Base-by-base conservation (phyloP, 306 rosid species). In the Cucumis cinereus region DNA sequence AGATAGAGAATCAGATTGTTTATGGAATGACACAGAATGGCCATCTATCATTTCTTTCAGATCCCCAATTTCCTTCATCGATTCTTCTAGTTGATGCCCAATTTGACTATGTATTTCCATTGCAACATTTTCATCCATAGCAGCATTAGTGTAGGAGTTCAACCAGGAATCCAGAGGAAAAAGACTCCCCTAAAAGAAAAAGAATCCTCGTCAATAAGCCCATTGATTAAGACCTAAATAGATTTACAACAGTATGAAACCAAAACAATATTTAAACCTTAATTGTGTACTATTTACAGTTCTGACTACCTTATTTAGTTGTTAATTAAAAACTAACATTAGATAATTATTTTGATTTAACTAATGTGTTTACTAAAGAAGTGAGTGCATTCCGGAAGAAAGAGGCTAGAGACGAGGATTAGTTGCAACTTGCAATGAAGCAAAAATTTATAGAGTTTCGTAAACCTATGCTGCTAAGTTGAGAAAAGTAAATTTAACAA, bases 11-110 rank as follows among this genome's bases (percentile, higher is more conserved):
- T 76, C 81, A 58, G 84, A 83, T 80, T 83, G 84, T 81, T 92
- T 90, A 53, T 79, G 86, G 74, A 86, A 77, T 72, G 84, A 79
- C 76, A 83, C 81, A 8, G 88, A 86, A 87, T 89, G 96, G 22
- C 50, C 69, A 36, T 35, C 54, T 66, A 90, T 77, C 75, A 83
- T 84, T 82, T 88, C 91, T 85, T 85, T 78, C 79, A 92, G 84
- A 84, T 77, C 79, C 61, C 79, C 80, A 22, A 90, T 68, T 84
- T 82, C 89, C 52, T 58, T 63, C 83, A 80, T 53, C 67, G 88
- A 85, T 69, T 89, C 85, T 80, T 88, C 85, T 64, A 92, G 85
- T 54, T 88, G 85, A 85, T 78, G 87, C 82, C 77, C 81, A 79
- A 86, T 75, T 19, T 80, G 82, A 82, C 59, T 59, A 50, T 70